Conservation (phyloP, 2,329 filamentous ascomycete species). For the Parafenestella ontariensis region DNA sequence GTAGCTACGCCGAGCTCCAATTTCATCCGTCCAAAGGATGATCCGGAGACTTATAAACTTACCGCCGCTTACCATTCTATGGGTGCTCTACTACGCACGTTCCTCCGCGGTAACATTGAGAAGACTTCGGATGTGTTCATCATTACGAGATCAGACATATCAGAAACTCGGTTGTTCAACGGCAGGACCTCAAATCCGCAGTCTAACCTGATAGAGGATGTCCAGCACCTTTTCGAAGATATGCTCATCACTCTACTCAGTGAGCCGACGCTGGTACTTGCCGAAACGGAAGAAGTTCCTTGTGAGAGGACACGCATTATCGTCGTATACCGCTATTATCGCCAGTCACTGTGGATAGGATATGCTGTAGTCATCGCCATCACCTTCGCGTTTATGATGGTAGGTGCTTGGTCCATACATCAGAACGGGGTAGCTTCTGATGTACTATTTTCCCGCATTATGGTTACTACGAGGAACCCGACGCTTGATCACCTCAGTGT, state of each 20-base stretch:
- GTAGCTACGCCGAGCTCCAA: slow-evolving; percentile 25
- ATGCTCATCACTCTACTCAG: slow-evolving; percentile 47
- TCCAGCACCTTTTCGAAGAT: slow-evolving; percentile 46
- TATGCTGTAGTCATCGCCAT: slow-evolving; percentile 44
- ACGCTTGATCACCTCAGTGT: slow-evolving; percentile 50
- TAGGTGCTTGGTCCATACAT: slow-evolving; percentile 43
- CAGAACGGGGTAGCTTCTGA: slow-evolving; percentile 48
- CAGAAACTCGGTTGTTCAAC: slow-evolving; percentile 44
- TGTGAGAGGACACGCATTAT: slow-evolving; percentile 37
- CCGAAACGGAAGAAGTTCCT: slow-evolving; percentile 24
- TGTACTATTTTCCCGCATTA: slow-evolving; percentile 46
- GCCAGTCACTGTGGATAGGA: slow-evolving; percentile 43
- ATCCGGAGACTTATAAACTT: slow-evolving; percentile 38
- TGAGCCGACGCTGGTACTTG: slow-evolving; percentile 41
- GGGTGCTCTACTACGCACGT: slow-evolving; percentile 42
- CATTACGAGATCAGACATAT: slow-evolving; percentile 44
- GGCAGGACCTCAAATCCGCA: slow-evolving; percentile 37
- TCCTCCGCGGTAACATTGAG: slow-evolving; percentile 43
- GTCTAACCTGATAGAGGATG: slow-evolving; percentile 31
- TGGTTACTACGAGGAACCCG: slow-evolving; percentile 48
- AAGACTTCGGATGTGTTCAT: slow-evolving; percentile 26
- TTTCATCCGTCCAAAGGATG: slow-evolving; percentile 32
- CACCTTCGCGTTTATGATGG: slow-evolving; percentile 36
- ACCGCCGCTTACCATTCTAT: slow-evolving; percentile 44
- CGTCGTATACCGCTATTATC: slow-evolving; percentile 43